Base-by-base conservation (phyloP, 345 rosid species). In the Bruguiera sexangula region DNA sequence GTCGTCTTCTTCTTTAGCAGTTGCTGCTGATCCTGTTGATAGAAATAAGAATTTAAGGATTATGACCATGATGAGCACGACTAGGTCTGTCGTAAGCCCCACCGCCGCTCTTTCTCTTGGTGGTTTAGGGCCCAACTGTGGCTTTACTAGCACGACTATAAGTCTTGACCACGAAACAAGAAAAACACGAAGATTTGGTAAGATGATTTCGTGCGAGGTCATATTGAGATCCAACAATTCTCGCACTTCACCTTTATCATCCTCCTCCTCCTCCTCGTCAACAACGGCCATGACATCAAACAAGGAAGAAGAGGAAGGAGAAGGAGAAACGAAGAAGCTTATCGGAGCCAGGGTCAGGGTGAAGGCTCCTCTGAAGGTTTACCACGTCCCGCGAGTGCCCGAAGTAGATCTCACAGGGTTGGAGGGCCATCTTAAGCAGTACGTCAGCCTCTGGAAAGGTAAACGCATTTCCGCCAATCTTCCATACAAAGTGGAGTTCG, bases 401-500 rank as follows among this genome's bases (percentile, higher is more conserved):
- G 96, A 90, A 82, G 48, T 87, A 52, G 97, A 92, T 74, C 83
- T 95, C 77, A 69, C 69, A 56, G 99, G 91, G 6, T 83, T 81
- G 92, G 96, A 92, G 81, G 99, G 99, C 8, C 69, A 57, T 19
- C 52, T 92, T 24, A 95, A 92, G 84, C 89, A 88, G 75, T 84
- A 82, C 79, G 89, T 84, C 4, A 85, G 63, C 36, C 48, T 85
- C 19, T 95, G 90, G 90, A 92, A 88, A 73, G 99, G 93, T 19
- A 95, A 85, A 78, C 78, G 76, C 34, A 83, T 95, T 9, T 92
- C 97, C 20, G 96, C 99, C 5, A 90, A 88, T 80, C 60, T 88
- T 26, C 99, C 99, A 20, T 92, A 22, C 75, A 95, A 87, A 89
- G 85, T 92, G 51, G 79, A 87, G 86, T 95, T 95, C 22, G 68